Evolutionary conservation across 2,329 filamentous ascomycete species (phyloP), one percentile per base, ranked within the genome.

Genomic region (Thelonectria discophora): DNA sequence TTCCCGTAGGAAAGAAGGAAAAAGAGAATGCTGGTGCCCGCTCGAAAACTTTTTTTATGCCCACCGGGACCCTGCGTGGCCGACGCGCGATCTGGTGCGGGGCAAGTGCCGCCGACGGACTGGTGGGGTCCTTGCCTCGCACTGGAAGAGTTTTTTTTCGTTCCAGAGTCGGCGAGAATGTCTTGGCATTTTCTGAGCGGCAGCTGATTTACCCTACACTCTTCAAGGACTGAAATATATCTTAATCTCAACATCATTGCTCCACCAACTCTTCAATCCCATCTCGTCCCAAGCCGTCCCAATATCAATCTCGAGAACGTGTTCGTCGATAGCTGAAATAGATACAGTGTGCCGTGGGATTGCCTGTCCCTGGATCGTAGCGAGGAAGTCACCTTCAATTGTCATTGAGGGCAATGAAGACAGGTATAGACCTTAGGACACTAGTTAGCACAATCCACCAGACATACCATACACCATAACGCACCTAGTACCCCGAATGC

Each of bases 231-330:
- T 75, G 49, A 86, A 81, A 58, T 80, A 89, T 5, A 93, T 75
- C 73, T 89, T 88, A 43, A 96, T 79, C 63, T 86, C 82, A 39
- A 93, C 84, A 75, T 96, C 91, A 74, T 97, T 97, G 66, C 88
- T 90, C 89, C 91, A 96, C 8, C 90, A 88, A 39, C 86, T 84
- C 60, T 87, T 79, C 57, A 95, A 80, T 0, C 83, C 85, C 80
- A 93, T 84, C 69, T 91, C 87, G 47, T 85, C 84, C 93, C 93
- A 98, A 1, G 94, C 94, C 30, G 78, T 81, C 67, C 88, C 84
- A 12, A 92, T 76, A 79, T 98, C 92, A 57, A 98, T 85, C 67
- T 92, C 88, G 32, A 98, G 76, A 8, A 98, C 85, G 60, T 82
- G 81, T 0, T 75, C 69, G 60, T 86, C 79, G n/a, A 73, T 70